Base-by-base conservation (phyloP, 176 grass and related monocot species). In the Alopecurus myosuroides region DNA sequence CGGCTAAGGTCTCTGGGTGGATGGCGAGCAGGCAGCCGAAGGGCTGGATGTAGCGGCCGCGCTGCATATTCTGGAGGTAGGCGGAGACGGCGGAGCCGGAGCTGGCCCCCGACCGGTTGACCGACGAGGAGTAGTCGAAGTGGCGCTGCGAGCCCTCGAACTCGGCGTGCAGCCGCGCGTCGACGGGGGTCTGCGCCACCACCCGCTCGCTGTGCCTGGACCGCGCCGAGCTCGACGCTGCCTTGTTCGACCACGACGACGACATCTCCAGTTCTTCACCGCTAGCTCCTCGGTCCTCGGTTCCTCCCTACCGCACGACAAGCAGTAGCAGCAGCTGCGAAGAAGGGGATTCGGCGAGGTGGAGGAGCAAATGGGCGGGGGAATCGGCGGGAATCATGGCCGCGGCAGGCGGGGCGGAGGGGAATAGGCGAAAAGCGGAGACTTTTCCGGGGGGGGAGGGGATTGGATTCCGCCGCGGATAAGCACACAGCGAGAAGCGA, bases 1-100 rank as follows among this genome's bases (percentile, higher is more conserved):
- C 33, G 25, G 86, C 48, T 52, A 98, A 92, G n/a, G 81, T 89
- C 18, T 91, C 89, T 34, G 84, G 79, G 34, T 96, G 87, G 51
- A 98, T 70, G 67, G 97, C 91, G 60, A 98, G 91, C 74, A 98
- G 81, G 77, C 93, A 96, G 5, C 97, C 97, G 69, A 98, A 95
- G 30, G 91, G 91, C 84, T 98, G 97, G 84, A 98, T 91, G 83
- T 81, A 92, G 81, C 89, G 88, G 41, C 93, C 89, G 11, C 91
- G 88, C 88, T 96, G 97, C 77, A 98, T 90, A 29, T 57, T 85
- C 61, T 94, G 81, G 83, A 96, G 89, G 81, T 94, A 96, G 81
- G 89, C 78, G 39, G 97, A 96, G 81, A 99, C 89, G 79, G 75
- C 89, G 79, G 75, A 41, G 40, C 89, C 85, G 48, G 72, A 63